Percentiles rank a stretch among this genome's conserved stretches.
Conservation (phyloP, 2,329 filamentous ascomycete species). For the Rutstroemia sp. region DNA sequence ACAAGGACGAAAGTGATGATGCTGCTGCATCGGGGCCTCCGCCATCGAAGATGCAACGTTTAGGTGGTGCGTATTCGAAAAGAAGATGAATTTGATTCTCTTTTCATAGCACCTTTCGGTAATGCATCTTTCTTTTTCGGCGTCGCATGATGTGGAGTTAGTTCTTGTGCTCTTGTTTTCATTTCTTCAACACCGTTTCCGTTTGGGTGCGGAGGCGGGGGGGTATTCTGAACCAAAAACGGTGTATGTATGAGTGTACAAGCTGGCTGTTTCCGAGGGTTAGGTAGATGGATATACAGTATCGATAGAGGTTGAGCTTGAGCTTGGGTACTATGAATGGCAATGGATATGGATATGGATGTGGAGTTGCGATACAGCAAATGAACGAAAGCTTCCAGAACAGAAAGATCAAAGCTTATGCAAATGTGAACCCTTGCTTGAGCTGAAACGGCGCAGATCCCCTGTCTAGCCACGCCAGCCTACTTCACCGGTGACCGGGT, state of each 20-base stretch:
- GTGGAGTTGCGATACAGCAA: neutral
- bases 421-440: no score
- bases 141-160: slow-evolving; percentile 26
- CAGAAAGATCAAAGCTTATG: neutral
- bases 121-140: neutral
- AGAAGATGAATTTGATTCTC: slow-evolving; percentile 14
- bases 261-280: neutral
- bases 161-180: slow-evolving; percentile 1
- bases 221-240: neutral
- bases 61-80: slow-evolving; percentile 9
- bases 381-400: neutral
- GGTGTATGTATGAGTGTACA: neutral
- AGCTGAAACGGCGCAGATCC: no score
- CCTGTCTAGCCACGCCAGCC: no score
- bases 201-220: neutral
- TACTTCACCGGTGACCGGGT: no score
- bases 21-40: slow-evolving; percentile 19
- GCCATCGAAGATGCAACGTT: slow-evolving; percentile 24
- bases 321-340: neutral
- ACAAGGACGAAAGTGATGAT: slow-evolving; percentile 37
- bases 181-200: neutral
- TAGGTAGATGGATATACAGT: neutral
- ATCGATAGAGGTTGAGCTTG: neutral
- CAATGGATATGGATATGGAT: neutral
- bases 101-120: neutral